Percentiles rank a stretch among this genome's conserved stretches.
phyloP scores from a whole-genome alignment of 1,139 yeast genomes.

The Pichia sp. region DNA sequence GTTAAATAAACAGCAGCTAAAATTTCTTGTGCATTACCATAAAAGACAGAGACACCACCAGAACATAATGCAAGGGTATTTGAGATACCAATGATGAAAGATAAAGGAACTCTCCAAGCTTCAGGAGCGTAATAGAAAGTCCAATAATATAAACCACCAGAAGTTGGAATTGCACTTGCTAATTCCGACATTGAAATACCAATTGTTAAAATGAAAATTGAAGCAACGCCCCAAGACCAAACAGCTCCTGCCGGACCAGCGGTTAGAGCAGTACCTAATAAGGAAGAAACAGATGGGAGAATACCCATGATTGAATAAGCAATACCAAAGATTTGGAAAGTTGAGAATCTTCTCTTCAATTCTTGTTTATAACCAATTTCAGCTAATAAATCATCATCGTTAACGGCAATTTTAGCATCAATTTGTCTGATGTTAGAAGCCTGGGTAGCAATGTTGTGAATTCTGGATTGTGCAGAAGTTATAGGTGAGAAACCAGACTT shows the following conservation, averaged over 20 bases:
- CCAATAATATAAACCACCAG: constrained; percentile 62
- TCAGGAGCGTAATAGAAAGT: constrained; percentile 50
- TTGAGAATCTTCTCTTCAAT: constrained; percentile 39
- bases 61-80: constrained; percentile 53
- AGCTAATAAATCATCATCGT: constrained; percentile 37
- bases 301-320: constrained; percentile 50
- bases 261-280: constrained; percentile 34
- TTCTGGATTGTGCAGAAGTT: constrained; percentile 13
- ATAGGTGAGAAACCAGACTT: constrained; percentile 12
- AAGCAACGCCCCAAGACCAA: constrained; percentile 60
- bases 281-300: constrained; percentile 40
- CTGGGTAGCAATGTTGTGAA: constrained; percentile 12
- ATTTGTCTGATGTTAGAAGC: constrained; percentile 22
- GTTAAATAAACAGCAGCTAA: constrained; percentile 45
- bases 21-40: constrained; percentile 51
- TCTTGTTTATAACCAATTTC: constrained; percentile 49
- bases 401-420: constrained; percentile 21
- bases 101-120: constrained; percentile 35
- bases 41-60: constrained; percentile 52
- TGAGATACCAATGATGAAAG: constrained; percentile 53
- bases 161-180: constrained; percentile 61
- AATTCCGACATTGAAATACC: constrained; percentile 55
- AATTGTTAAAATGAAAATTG: constrained; percentile 42
- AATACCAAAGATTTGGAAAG: constrained; percentile 46
- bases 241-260: constrained; percentile 53